Evolutionary conservation across 768 basidiomycete genomes (phyloP), one percentile per base, ranked within the genome.

Genomic region (Tricholoma saponaceum): DNA sequence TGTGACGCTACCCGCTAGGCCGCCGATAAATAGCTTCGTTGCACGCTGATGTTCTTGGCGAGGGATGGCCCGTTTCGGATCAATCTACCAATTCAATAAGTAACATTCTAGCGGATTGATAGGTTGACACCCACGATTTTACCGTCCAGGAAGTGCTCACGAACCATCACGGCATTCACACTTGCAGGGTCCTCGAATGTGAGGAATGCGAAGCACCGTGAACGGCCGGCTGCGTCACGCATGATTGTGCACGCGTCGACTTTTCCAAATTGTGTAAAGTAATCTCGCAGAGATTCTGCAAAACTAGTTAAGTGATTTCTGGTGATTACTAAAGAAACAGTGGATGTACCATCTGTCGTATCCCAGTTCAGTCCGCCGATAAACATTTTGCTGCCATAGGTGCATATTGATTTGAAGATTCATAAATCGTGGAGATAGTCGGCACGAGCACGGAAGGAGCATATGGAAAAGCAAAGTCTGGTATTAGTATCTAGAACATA

Each of bases 301-400:
- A 65, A 64, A 61, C 66, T 61, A 59, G 59, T 70, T 71, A 72
- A 76, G 77, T 79, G 63, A 63, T 79, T 75, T 68, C 74, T 62
- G 62, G 64, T 64, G 58, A 65, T 60, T 72, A 66, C 72, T 64
- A 70, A 72, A 67, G 73, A 74, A 72, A 63, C 65, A 63, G 70
- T 67, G 64, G 74, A 77, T 76, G 60, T 84, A 99, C 97, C 96
- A 82, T 98, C 97, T 71, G 93, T 96, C 67, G 97, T 98, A 75
- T 98, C 96, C 97, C 97, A 99, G 78, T 98, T 97, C 63, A 99
- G 81, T 63, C 97, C 97, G 61, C 97, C 97, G 70, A 99, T 95
- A 75, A 99, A 99, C 97, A 99, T 99, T 82, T 99, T 99, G 75
- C 97, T 98, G 80, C 73, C 56, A 62, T 41, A 37, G 25, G 51